phyloP scores from a whole-genome alignment of 768 basidiomycete genomes.

The Amanita subjunquillea region DNA sequence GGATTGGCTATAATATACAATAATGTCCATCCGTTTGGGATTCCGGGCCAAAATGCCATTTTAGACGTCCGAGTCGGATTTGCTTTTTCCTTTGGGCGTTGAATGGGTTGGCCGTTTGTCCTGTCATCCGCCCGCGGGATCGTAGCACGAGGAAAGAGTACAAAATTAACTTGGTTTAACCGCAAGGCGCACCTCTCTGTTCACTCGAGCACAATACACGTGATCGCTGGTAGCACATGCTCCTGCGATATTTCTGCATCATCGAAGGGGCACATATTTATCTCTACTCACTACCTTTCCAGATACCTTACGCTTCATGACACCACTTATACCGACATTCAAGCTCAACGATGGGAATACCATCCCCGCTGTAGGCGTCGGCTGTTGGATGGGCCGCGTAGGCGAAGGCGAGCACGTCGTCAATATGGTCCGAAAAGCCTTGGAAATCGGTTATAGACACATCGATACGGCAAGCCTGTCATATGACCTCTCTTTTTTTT shows the following conservation, averaged over 20 bases:
- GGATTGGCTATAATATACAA: conserved; percentile 70
- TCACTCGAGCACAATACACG: too few species aligned
- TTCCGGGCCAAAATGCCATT: not conserved
- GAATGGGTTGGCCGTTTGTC: too few species aligned
- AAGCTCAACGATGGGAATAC: conserved; percentile 17
- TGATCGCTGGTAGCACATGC: too few species aligned
- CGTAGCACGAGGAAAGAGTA: too few species aligned
- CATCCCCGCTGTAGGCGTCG: conserved; percentile 23
- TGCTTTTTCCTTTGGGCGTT: too few species aligned
- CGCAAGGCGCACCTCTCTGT: too few species aligned
- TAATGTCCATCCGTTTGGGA: conserved; percentile 13
- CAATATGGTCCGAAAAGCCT: conserved; percentile 23
- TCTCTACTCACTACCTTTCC: too few species aligned
- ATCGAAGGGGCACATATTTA: too few species aligned
- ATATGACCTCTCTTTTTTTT: not conserved
- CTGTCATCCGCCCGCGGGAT: too few species aligned
- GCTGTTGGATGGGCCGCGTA: conserved; percentile 29
- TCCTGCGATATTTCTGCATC: too few species aligned
- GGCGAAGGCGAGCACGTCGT: conserved; percentile 29
- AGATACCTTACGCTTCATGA: not conserved
- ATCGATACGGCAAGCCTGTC: conserved; percentile 19
- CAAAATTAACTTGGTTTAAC: too few species aligned
- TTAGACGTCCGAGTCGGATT: not conserved
- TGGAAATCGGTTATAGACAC: conserved; percentile 28
- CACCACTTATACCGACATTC: conserved; percentile 7